These are phyloP conservation scores for Trichoderma koningii DNA, from an alignment of 2,329 filamentous ascomycete species.

Conservation along the genomic window DNA sequence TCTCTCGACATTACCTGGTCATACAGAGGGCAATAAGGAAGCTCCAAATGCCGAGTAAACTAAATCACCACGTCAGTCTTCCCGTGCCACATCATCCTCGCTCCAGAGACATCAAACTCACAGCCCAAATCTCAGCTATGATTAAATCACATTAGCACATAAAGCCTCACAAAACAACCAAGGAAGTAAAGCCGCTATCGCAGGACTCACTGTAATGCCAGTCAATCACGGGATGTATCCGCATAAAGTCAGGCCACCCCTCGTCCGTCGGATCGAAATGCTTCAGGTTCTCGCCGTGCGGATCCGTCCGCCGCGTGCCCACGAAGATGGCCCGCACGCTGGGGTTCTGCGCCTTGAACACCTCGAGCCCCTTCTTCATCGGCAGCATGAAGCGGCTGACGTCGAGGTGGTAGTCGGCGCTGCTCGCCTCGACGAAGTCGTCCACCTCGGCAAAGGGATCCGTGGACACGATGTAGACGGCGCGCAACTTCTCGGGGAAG, in stretches of 20 bases:
- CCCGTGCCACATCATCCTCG: background rate
- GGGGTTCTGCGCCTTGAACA: constrained; percentile 68
- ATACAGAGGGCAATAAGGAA: constrained; percentile 86
- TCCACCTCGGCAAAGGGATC: constrained; percentile 87
- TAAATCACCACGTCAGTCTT: constrained; percentile 38
- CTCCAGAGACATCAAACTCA: constrained; percentile 50
- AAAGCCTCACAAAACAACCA: background rate
- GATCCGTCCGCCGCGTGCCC: constrained; percentile 84
- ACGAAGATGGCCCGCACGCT: constrained; percentile 61
- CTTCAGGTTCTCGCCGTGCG: constrained; percentile 76
- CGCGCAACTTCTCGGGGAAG: constrained; percentile 60
- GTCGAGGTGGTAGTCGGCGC: constrained; percentile 70
- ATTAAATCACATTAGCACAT: background rate
- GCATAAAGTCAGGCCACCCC: constrained; percentile 90
- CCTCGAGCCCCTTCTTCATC: constrained; percentile 79
- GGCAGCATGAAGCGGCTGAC: constrained; percentile 73
- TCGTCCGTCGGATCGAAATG: constrained; percentile 86
- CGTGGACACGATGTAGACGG: constrained; percentile 84
- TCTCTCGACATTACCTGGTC: constrained; percentile 53
- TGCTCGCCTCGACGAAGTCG: constrained; percentile 72
- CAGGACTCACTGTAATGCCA: constrained; percentile 72
- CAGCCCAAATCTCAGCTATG: constrained; percentile 79
- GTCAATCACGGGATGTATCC: constrained; percentile 92
- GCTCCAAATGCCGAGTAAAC: constrained; percentile 77
- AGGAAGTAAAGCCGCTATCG: constrained; percentile 39